Conservation (phyloP, 768 basidiomycete genomes). For the Rhizopogon vesiculosus region DNA sequence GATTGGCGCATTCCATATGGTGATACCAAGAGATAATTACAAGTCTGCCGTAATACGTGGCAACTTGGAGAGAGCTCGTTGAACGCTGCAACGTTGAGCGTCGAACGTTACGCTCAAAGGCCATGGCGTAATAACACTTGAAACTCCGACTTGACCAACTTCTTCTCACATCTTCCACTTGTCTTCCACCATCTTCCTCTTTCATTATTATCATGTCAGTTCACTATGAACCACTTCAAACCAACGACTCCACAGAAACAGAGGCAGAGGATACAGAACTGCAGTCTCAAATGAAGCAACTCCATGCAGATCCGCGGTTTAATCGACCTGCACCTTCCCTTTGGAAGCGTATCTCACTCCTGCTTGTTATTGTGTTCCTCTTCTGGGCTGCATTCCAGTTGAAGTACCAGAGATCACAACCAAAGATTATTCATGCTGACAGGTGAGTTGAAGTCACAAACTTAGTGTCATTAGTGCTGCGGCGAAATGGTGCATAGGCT, state of each 20-base stretch:
- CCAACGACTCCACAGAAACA: background rate
- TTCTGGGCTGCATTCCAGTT: slow-evolving; percentile 42
- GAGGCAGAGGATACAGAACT: background rate
- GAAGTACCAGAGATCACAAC: slow-evolving; percentile 19
- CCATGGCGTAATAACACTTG: background rate
- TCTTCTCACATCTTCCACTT: background rate
- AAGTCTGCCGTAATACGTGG: too few relatives aligned
- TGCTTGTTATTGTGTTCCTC: slow-evolving; percentile 36
- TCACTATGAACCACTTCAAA: background rate
- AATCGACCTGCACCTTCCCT: slow-evolving; percentile 34
- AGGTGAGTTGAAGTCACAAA: slow-evolving; percentile 40
- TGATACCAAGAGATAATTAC: too few relatives aligned
- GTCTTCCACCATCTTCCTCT: too few relatives aligned
- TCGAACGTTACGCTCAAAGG: too few relatives aligned
- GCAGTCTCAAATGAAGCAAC: background rate
- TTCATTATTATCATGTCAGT: background rate
- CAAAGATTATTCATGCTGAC: slow-evolving; percentile 55
- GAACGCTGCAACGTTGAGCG: too few relatives aligned
- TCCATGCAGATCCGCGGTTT: slow-evolving; percentile 28
- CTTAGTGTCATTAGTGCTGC: background rate
- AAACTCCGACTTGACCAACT: background rate
- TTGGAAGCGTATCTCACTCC: slow-evolving; percentile 43
- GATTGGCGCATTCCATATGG: slow-evolving; percentile 48
- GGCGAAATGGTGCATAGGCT: background rate
- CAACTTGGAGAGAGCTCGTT: background rate